Evolutionary conservation across 192 early-diverging fungal species (phyloP).

Genomic region (Coemansia sp.): DNA sequence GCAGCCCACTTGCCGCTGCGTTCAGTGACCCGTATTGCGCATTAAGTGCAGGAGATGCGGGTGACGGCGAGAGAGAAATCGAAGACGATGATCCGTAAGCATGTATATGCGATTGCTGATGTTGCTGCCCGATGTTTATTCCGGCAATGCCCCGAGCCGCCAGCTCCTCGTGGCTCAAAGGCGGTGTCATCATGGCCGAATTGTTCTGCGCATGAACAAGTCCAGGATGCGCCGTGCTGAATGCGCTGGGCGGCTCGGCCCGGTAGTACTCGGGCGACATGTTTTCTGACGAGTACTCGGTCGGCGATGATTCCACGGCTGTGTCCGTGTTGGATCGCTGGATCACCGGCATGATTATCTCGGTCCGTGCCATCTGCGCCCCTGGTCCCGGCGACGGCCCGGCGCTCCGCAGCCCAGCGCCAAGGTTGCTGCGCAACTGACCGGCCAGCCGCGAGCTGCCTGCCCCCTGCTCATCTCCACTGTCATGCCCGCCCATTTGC

Average conservation of each 20-base stretch:
- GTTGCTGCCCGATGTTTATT: slow-evolving; percentile 22
- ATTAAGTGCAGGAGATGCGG: slow-evolving; percentile 16
- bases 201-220: slow-evolving; percentile 24
- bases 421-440: slow-evolving; percentile 24
- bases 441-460: slow-evolving; percentile 14
- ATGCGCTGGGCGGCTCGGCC: slow-evolving; percentile 7
- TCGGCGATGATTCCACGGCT: slow-evolving; percentile 12
- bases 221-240: slow-evolving; percentile 19
- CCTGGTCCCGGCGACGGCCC: slow-evolving; percentile 6
- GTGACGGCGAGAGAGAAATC: slow-evolving; percentile 27
- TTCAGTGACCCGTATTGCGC: slow-evolving; percentile 32
- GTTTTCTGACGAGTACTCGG: slow-evolving; percentile 13
- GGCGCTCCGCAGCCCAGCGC: slow-evolving; percentile 4
- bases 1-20: slow-evolving; percentile 22
- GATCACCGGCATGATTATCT: slow-evolving; percentile 44
- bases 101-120: background rate
- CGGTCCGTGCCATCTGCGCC: slow-evolving; percentile 40
- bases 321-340: slow-evolving; percentile 33
- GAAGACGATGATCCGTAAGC: slow-evolving; percentile 24
- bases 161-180: slow-evolving; percentile 45
- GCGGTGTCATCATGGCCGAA: slow-evolving; percentile 42
- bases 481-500: slow-evolving; percentile 7
- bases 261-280: slow-evolving; percentile 26
- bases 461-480: background rate
- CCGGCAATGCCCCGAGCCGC: slow-evolving; percentile 35